Percentiles rank a stretch among this genome's conserved stretches.
Conservation (phyloP, 768 basidiomycete species). For the Cyclocybe cylindracea region DNA sequence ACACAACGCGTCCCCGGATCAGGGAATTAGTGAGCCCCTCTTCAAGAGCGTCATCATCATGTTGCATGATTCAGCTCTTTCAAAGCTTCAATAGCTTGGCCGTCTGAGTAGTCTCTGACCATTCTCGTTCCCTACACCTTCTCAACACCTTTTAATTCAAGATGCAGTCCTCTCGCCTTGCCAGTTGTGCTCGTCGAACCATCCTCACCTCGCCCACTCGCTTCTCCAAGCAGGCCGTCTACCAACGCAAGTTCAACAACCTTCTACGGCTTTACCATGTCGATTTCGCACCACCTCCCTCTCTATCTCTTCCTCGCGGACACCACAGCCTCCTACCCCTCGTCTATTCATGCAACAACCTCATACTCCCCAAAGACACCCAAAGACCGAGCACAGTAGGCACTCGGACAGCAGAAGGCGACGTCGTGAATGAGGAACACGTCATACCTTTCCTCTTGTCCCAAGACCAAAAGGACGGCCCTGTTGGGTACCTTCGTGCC, state of each 20-base stretch:
- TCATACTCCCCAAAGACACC: constrained; percentile 24
- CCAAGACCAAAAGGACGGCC: constrained; percentile 17
- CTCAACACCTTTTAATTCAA: too few species aligned
- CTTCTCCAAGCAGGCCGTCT: background rate
- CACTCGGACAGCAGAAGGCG: constrained; percentile 20
- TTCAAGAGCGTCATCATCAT: too few species aligned
- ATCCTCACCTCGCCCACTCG: background rate
- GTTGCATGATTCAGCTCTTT: too few species aligned
- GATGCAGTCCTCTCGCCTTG: too few species aligned
- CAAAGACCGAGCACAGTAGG: constrained; percentile 15
- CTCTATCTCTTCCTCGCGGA: constrained; percentile 22
- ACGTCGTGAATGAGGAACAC: constrained; percentile 19
- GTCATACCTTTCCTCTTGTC: constrained; percentile 30
- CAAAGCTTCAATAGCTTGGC: too few species aligned
- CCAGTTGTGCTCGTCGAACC: too few species aligned
- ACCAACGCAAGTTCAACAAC: background rate
- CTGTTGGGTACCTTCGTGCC: constrained; percentile 27
- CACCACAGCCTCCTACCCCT: constrained; percentile 25
- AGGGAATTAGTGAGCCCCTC: background rate
- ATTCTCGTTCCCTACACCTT: too few species aligned
- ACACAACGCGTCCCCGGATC: background rate
- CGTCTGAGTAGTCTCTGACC: too few species aligned
- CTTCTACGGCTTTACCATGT: constrained; percentile 11
- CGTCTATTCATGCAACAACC: constrained; percentile 28
- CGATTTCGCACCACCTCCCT: constrained; percentile 15